A percentile compares a stretch with the other conserved stretches of the same genome.
phyloP scores from a whole-genome alignment of 257 asterid genomes.

The Jacaranda copaia region DNA sequence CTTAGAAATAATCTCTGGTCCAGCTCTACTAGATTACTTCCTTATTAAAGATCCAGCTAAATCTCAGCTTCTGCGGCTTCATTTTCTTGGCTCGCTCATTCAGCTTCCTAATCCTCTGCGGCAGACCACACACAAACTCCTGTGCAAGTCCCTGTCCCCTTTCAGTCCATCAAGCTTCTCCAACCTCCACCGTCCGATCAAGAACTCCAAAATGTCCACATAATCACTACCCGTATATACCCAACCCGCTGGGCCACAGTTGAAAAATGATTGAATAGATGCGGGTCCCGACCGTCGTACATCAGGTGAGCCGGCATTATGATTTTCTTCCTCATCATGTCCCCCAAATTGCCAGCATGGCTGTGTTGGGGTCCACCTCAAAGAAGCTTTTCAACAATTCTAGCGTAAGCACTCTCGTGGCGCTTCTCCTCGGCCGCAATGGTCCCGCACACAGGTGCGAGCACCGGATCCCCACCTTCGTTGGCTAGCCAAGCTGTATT shows the following conservation, averaged over 20 bases:
- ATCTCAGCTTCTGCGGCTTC: constrained; percentile 4
- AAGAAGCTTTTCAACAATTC: constrained; percentile 42
- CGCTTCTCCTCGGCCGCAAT: constrained; percentile 54
- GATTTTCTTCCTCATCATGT: constrained; percentile 52
- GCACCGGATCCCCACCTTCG: constrained; percentile 40
- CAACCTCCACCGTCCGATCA: constrained; percentile 43
- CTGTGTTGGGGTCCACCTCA: constrained; percentile 41
- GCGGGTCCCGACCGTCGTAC: constrained; percentile 45
- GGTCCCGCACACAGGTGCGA: constrained; percentile 47
- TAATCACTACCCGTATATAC: constrained; percentile 43
- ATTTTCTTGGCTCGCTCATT: constrained; percentile 35
- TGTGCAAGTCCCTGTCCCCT: constrained; percentile 39
- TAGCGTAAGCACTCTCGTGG: constrained; percentile 42
- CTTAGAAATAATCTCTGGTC: not conserved
- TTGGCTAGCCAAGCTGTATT: constrained; percentile 47
- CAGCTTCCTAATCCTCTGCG: constrained; percentile 30
- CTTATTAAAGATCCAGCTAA: constrained; percentile 50
- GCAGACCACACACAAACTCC: constrained; percentile 46
- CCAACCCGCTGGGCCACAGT: constrained; percentile 27
- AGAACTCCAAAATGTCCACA: constrained; percentile 42
- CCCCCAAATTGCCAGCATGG: constrained; percentile 46
- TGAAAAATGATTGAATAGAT: constrained; percentile 40
- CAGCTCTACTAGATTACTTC: constrained; percentile 9
- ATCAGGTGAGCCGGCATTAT: constrained; percentile 48
- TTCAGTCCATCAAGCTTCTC: constrained; percentile 39